Base-by-base conservation (phyloP, 768 basidiomycete species). In the Tephrocybe sp. region DNA sequence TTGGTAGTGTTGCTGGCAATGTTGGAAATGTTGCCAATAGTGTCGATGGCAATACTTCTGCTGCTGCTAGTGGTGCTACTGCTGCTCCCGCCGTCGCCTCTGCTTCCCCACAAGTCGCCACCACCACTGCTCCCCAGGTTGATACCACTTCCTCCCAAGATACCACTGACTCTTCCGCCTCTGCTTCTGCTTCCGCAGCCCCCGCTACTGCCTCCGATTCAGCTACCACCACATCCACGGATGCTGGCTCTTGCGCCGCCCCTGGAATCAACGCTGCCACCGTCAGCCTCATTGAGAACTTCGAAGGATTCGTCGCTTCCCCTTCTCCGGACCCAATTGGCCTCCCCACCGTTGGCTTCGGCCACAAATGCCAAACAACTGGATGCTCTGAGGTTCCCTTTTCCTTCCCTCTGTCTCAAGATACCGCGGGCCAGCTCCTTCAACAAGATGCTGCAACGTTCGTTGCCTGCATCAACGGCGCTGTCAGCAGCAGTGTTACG, bases 331-430 rank as follows among this genome's bases (percentile, higher is more conserved):
- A 66, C 54, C 65, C 65, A 16, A 64, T 64, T 44, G 65, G 63
- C 18, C 61, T 66, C 19, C 58, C 65, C 37, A 66, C 63, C 44
- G 65, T 64, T 32, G 65, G 65, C n/a, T 66, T 63, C 40, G 63
- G 63, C 1, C 65, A 66, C 50, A 59, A 60, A 15, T 66, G 65
- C 55, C 54, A 58, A 9, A 52, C 49, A 28, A 54, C 52, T 38
- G 38, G 53, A 19, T 66, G 65, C 36, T 48, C 58, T 18, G 57
- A 55, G 7, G 61, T 56, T 18, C 52, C 59, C 15, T 58, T 57
- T 46, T 45, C 49, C 37, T 66, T 66, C 62, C 65, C 65, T 3
- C 51, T 66, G 16, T 52, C 60, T 0, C 58, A 63, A 42, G 22
- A 22, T 56, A 64, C 60, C 31, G 65, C 65, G 2, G 32, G 56